Evolutionary conservation across 2,329 filamentous ascomycete genomes (phyloP).

Genomic region (Phaeoacremonium minimum): DNA sequence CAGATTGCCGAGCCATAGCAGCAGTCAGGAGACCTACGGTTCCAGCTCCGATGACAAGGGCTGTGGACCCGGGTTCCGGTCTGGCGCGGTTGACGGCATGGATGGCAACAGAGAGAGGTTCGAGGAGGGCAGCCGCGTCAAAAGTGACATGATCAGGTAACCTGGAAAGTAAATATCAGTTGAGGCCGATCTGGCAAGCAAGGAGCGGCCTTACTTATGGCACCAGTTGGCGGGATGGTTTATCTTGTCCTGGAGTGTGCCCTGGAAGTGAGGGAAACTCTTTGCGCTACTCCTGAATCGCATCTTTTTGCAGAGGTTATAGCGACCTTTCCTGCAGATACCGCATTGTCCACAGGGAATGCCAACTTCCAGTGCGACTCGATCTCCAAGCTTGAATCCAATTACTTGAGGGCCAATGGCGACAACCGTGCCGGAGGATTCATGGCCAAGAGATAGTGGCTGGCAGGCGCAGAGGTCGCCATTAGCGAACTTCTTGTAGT

Average conservation of each 20-base stretch:
- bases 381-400: conserved; percentile 50
- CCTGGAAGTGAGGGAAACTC: conserved; percentile 59
- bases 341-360: conserved; percentile 48
- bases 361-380: conserved; percentile 55
- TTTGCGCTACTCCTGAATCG: conserved; percentile 60
- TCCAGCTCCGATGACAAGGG: conserved; percentile 61
- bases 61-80: conserved; percentile 47
- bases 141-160: conserved; percentile 57
- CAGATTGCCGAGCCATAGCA: conserved; percentile 57
- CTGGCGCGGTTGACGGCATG: conserved; percentile 55
- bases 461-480: conserved; percentile 63
- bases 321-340: conserved; percentile 48
- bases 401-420: conserved; percentile 47
- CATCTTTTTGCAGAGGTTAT: conserved; percentile 60
- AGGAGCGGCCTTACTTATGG: conserved; percentile 44
- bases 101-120: conserved; percentile 58
- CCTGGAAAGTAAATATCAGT: conserved; percentile 25
- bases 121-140: conserved; percentile 55
- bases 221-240: conserved; percentile 61
- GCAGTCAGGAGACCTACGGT: conserved; percentile 60
- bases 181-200: neutral
- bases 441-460: conserved; percentile 61
- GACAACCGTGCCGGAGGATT: conserved; percentile 56
- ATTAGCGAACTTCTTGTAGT: conserved; percentile 70
- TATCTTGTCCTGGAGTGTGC: conserved; percentile 57